Evolutionary conservation across 2,329 filamentous ascomycete species (phyloP).

Genomic region (Dothidotthia symphoricarpi): DNA sequence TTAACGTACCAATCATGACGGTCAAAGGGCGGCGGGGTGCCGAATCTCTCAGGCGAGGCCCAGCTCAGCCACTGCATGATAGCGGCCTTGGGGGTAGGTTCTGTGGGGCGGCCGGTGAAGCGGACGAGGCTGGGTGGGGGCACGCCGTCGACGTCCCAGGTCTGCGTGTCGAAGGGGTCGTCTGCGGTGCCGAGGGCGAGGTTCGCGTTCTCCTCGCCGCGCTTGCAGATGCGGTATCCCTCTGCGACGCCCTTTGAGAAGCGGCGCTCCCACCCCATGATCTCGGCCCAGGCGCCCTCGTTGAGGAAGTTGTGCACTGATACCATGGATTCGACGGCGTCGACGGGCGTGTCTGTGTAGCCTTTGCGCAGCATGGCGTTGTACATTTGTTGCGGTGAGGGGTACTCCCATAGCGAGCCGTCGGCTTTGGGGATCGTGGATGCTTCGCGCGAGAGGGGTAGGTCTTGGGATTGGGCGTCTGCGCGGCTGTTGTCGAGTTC

Average conservation of each 20-base stretch:
- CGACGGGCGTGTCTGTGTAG: slow-evolving; percentile 88
- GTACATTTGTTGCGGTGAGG: slow-evolving; percentile 99
- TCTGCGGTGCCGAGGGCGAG: slow-evolving; percentile 48
- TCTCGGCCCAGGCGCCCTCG: slow-evolving; percentile 95
- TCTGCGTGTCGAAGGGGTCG: slow-evolving; percentile 35
- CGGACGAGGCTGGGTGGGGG: slow-evolving; percentile 70
- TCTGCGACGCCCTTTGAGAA: slow-evolving; percentile 71
- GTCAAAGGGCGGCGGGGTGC: slow-evolving; percentile 83
- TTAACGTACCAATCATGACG: slow-evolving; percentile 96
- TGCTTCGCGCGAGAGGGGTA: slow-evolving; percentile 77
- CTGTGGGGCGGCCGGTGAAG: slow-evolving; percentile 85
- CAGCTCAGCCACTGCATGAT: slow-evolving; percentile 78
- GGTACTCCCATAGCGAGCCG: slow-evolving; percentile 88
- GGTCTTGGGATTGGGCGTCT: slow-evolving; percentile 66
- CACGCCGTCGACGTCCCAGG: slow-evolving; percentile 36
- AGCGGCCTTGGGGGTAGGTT: slow-evolving; percentile 86
- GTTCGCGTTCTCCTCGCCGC: slow-evolving; percentile 68
- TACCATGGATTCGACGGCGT: slow-evolving; percentile 95
- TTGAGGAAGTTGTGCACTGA: slow-evolving; percentile 97
- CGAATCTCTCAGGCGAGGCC: slow-evolving; percentile 77
- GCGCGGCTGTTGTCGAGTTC: slow-evolving; percentile 78
- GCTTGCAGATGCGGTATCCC: slow-evolving; percentile 71
- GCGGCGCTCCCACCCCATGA: slow-evolving; percentile 86
- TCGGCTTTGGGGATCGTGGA: slow-evolving; percentile 90
- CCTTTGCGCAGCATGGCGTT: slow-evolving; percentile 96